Base-by-base conservation (phyloP, 1,139 yeast genomes). In the Yamadazyma dendronema region DNA sequence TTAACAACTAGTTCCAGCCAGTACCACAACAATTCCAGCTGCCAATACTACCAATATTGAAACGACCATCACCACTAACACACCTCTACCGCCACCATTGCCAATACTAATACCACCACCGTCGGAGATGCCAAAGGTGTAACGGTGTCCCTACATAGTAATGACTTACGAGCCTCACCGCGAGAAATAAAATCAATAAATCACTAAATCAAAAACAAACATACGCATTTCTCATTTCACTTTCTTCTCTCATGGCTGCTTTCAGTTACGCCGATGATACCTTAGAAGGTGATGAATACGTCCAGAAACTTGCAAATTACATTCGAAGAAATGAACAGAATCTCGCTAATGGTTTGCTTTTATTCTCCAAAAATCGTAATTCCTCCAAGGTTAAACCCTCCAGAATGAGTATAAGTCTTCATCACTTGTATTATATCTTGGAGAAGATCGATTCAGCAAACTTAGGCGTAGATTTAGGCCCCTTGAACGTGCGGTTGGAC, bases 381-480 rank as follows among this genome's bases (percentile, higher is more conserved):
- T 40, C 49, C 31, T 37, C 58, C 28, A 59, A 62, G 36, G 53
- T 65, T 28, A 76, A 76, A 49, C 81, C 85, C 0, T 70, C 77
- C 15, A 57, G 84, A 39, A 59, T 81, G 19, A 72, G 75, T 21
- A 63, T 81, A 40, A 77, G 84, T 21, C 61, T 79, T 19, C 87
- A 81, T 52, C 87, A 81, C 53, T 62, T 81, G 25, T 81, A 78
- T 54, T 81, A 74, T 50, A 62, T 81, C 22, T 56, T 78, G 14
- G 84, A 80, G 32, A 65, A 77, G 39, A 77, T 81, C 35, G 81
- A 77, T 40, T 72, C 70, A 19, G 62, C 79, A 4, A 67, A 74
- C 0, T 64, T 80, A 19, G 72, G 72, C 1, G 74, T 71, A 11
- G 77, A 71, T 25, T 79, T 80, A n/a, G 87, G 87, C 0, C 84